These are phyloP conservation scores for Keqinozyma sinolaborantium DNA, from an alignment of 1,139 yeast genomes.

Conservation along the genomic window DNA sequence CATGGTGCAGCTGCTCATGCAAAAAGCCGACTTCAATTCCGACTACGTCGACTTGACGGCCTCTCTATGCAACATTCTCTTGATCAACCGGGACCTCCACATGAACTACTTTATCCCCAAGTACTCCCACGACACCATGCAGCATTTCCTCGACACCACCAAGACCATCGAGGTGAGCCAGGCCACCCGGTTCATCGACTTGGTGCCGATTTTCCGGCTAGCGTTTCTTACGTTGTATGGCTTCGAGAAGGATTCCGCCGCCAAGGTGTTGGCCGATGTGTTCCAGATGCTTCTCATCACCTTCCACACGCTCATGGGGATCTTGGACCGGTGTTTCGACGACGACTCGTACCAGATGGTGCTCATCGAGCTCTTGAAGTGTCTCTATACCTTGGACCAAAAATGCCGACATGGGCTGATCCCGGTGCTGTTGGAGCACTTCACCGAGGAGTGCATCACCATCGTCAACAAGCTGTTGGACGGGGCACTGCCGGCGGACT, in stretches of 20 bases:
- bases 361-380: slow-evolving; percentile 25
- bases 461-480: slow-evolving; percentile 9
- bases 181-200: slow-evolving; percentile 9
- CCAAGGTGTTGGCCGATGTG: slow-evolving; percentile 10
- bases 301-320: slow-evolving; percentile 10
- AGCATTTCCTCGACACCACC: slow-evolving; percentile 13
- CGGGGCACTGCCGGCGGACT: no score
- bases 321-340: slow-evolving; percentile 3
- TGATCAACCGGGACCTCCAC: slow-evolving; percentile 23
- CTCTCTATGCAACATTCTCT: slow-evolving; percentile 18
- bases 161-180: slow-evolving; percentile 2
- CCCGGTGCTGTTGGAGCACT: slow-evolving; percentile 10
- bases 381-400: slow-evolving; percentile 23
- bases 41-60: slow-evolving; percentile 16
- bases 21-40: slow-evolving; percentile 3
- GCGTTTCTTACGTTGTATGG: slow-evolving; percentile 25
- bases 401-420: slow-evolving; percentile 13
- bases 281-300: slow-evolving; percentile 12
- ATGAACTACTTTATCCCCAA: slow-evolving; percentile 15
- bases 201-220: slow-evolving; percentile 23
- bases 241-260: slow-evolving; percentile 9
- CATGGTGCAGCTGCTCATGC: slow-evolving; percentile 12
- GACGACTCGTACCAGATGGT: slow-evolving; percentile 10
- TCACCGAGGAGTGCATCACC: slow-evolving; percentile 10
- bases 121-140: slow-evolving; percentile 14